A percentile compares a stretch with the other conserved stretches of the same genome.
Conservation (phyloP, 768 basidiomycete genomes). For the Podaxis sp. region DNA sequence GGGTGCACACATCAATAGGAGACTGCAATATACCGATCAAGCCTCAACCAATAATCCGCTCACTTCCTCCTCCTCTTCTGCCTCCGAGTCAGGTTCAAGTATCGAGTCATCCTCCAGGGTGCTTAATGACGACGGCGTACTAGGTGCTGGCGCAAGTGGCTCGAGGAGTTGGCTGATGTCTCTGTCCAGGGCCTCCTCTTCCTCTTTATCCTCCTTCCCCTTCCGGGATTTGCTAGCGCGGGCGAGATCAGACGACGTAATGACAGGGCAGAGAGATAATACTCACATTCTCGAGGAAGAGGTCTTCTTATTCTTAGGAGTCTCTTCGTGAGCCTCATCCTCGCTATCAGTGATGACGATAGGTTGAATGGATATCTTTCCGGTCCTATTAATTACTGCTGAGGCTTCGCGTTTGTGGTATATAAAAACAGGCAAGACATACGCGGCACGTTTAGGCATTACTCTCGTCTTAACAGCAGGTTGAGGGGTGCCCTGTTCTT, state of each 20-base stretch:
- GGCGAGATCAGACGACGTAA: neutral
- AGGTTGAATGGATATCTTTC: slow-evolving; percentile 33
- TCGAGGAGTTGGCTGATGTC: slow-evolving; percentile 39
- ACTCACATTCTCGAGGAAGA: neutral
- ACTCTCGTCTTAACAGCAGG: slow-evolving; percentile 44
- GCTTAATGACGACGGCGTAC: slow-evolving; percentile 17
- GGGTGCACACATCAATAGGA: neutral
- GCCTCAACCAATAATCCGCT: slow-evolving; percentile 41
- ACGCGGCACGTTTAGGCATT: slow-evolving; percentile 62
- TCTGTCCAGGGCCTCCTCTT: slow-evolving; percentile 26
- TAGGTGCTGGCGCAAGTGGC: slow-evolving; percentile 16
- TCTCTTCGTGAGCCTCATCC: slow-evolving; percentile 18
- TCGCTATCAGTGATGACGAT: slow-evolving; percentile 39
- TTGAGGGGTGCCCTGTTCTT: slow-evolving; percentile 31
- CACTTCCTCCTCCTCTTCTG: slow-evolving; percentile 54
- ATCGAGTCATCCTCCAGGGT: slow-evolving; percentile 43
- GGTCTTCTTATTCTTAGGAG: slow-evolving; percentile 1
- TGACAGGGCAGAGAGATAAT: neutral
- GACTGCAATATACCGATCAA: slow-evolving; percentile 5
- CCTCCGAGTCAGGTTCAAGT: slow-evolving; percentile 36
- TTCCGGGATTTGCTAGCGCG: neutral
- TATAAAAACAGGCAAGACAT: slow-evolving; percentile 23
- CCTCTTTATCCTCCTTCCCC: slow-evolving; percentile 21
- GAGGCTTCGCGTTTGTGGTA: neutral
- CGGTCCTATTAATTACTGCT: slow-evolving; percentile 28